phyloP scores from a whole-genome alignment of 2,329 filamentous ascomycete genomes.

The Lithohypha guttulata region DNA sequence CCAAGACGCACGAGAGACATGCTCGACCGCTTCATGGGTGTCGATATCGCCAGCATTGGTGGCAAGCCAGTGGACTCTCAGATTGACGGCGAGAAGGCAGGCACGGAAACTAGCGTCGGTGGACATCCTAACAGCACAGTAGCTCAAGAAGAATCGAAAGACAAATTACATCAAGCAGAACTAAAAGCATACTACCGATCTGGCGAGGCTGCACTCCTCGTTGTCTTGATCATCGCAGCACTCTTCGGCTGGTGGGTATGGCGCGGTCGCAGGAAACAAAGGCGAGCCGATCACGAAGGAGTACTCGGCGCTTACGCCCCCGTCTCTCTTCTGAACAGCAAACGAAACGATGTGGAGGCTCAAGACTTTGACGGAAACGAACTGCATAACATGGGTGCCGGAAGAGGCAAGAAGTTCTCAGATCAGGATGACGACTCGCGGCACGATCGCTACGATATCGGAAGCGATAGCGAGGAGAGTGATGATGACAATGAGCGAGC shows the following conservation, averaged over 20 bases:
- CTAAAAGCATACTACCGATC: conserved; percentile 84
- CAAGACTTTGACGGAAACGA: conserved; percentile 53
- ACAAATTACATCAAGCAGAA: conserved; percentile 70
- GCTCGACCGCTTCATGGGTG: conserved; percentile 90
- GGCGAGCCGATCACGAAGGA: conserved; percentile 18
- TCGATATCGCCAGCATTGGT: conserved; percentile 83
- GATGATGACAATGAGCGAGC: neutral
- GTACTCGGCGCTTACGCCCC: conserved; percentile 26
- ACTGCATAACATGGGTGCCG: conserved; percentile 42
- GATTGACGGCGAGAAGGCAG: conserved; percentile 73
- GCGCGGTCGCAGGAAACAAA: conserved; percentile 40
- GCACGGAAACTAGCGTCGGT: conserved; percentile 62
- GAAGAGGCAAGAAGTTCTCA: neutral
- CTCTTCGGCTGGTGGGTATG: conserved; percentile 64
- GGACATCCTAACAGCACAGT: conserved; percentile 59
- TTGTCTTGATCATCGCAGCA: conserved; percentile 63
- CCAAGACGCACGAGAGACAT: conserved; percentile 82
- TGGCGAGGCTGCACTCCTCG: conserved; percentile 71
- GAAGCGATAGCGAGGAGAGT: conserved; percentile 1
- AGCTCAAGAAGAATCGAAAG: conserved; percentile 55
- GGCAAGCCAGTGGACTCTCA: conserved; percentile 66
- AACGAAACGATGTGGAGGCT: conserved; percentile 45
- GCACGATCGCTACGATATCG: neutral
- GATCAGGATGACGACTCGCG: neutral
- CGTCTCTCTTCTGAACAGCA: conserved; percentile 29